Base-by-base conservation (phyloP, 108 stramenopile species). In the Nitzschia inconspicua region DNA sequence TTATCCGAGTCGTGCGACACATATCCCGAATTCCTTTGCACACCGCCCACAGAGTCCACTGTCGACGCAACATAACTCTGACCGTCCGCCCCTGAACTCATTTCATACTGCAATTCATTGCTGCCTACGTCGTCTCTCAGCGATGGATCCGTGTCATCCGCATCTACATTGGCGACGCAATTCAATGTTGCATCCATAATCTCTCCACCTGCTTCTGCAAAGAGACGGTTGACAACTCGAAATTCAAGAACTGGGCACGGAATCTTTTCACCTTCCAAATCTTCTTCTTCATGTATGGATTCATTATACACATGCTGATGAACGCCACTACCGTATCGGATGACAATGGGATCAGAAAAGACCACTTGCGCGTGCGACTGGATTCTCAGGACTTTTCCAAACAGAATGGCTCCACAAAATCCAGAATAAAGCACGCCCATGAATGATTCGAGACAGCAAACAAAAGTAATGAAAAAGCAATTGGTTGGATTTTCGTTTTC, bases 231-330 rank as follows among this genome's bases (percentile, higher is more conserved):
- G 34, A 85, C 69, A 20, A 91, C 68, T 3, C 89, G 75, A 58
- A 91, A 91, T 51, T 85, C 83, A 55, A 91, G 49, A 2, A 77
- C 79, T 0, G 89, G 89, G 65, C 89, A 91, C 0, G 81, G 83
- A 47, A 78, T 80, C 20, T 75, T 72, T 22, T 54, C 49, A n/a
- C 41, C 76, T 31, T 57, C 66, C 4, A 53, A 20, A 29, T 50
- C 53, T 29, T 49, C 54, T 20, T 49, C 36, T 14, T 72, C 76
- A 19, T 70, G 54, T 26, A 14, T 49, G 0, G 34, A 50, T 9
- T 53, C 61, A 42, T 49, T 58, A 20, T 53, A 63, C 20, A 48
- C 32, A 36, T 61, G 37, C 39, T 63, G 34, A 28, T 70, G 47
- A 14, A 85, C 73, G 25, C 77, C 80, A 40, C 53, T 73, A 13